Evolutionary conservation across 352 stramenopile species (phyloP), one percentile per base, ranked within the genome.

Genomic region (Pythium volutum): DNA sequence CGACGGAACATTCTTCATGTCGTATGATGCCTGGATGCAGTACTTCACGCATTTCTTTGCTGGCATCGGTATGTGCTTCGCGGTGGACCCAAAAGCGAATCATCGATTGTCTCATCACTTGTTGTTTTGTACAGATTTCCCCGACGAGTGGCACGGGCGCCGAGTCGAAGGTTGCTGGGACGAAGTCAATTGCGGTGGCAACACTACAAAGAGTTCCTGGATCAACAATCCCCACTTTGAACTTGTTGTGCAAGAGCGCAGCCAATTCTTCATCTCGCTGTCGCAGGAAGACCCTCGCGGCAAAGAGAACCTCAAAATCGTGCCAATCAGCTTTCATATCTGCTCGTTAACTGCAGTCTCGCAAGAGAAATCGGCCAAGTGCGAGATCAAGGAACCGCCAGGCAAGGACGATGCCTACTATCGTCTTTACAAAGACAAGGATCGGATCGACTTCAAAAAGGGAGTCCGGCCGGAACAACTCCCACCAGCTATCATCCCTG

Each of bases 1-100:
- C 39, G 91, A 97, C 53, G 91, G 91, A 3, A 96, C 88, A 2
- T 98, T 98, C 56, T 97, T 97, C 74, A 98, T 97, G 87, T 75
- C 77, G 15, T 98, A 74, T 58, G 79, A 91, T 25, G 89, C 87
- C 2, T 97, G 88, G 88, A 87, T 84, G 67, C 66, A 84, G 52
- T 84, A 91, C 51, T 98, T 95, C 62, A 97, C 88, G 0, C 85
- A 96, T 41, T 92, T 98, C 42, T 97, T 97, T 50, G 81, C 91
- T 22, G 89, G 86, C 20, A 91, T 97, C 16, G 88, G 85, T 94
- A 69, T 16, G 74, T 46, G 23, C 23, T 29, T 22, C 33, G 1
- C 38, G n/a, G 26, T 20, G 23, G 15, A 38, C 15, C 9, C 15
- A 23, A 53, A 51, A 23, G 20, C 18, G 23, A 0, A 25, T 29